Evolutionary conservation across 306 rosid species (phyloP), one percentile per base, ranked within the genome.

Genomic region (Geum urbanum): DNA sequence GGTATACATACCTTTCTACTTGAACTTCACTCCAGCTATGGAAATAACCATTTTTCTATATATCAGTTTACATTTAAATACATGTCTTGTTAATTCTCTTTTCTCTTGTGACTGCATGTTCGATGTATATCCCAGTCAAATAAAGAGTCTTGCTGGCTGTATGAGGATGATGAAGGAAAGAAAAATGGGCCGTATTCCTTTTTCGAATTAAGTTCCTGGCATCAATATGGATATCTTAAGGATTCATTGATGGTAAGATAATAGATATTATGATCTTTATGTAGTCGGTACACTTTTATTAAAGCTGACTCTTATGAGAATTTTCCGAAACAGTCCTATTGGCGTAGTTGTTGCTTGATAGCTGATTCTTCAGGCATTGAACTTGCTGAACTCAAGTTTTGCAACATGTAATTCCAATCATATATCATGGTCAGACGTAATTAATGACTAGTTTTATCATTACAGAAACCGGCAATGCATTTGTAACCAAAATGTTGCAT

Each of bases 141-240:
- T 67, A 86, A 82, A 66, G 95, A 79, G 74, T 74, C 85, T 68
- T 85, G 95, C 71, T 91, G 97, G 99, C 84, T 87, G 73, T 87
- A 87, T 66, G 89, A 79, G 79, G 99, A 94, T 78, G 85, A 78
- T 35, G 80, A 77, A 67, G 95, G 95, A 50, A 82, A 55, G 73
- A 91, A 86, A 70, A 86, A 72, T 19, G 99, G 99, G 40, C 97
- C 99, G 0, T 87, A 89, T 84, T 86, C 97, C 46, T 85, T 94
- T 73, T 70, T 68, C 8, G 88, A 91, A 64, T 72, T 94, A 69
- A 72, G 77, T 86, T 86, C 95, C 55, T 89, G 91, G 97, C 84
- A 89, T 84, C 84, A 43, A 64, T 83, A 74, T 78, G 92, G 97
- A 75, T 85, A 88, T 85, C 84, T 94, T 66, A 81, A 65, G 73